These are phyloP conservation scores for Scutellaria baicalensis DNA, from an alignment of 257 asterid genomes.

Conservation along the genomic window DNA sequence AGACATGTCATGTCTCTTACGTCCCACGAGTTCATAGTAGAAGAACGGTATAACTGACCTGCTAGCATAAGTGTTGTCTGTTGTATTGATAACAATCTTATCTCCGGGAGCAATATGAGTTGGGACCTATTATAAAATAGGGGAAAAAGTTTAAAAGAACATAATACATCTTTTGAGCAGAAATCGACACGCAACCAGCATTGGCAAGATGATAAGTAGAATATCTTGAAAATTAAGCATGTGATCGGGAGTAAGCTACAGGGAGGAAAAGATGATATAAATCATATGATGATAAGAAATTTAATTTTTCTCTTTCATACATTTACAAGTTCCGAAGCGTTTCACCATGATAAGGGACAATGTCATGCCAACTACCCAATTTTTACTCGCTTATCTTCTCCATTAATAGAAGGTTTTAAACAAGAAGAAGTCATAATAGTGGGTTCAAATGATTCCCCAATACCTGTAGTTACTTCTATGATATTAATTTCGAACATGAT, in stretches of 20 bases:
- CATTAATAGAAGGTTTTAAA: neutral
- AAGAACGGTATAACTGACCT: slow-evolving; percentile 36
- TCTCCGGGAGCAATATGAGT: slow-evolving; percentile 65
- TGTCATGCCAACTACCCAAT: neutral
- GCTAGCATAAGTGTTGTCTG: slow-evolving; percentile 50
- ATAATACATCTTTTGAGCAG: no score
- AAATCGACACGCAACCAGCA: slow-evolving; percentile 1
- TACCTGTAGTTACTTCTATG: neutral
- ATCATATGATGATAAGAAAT: neutral
- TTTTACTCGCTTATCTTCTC: neutral
- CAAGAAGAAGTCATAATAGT: neutral
- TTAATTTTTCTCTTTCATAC: neutral
- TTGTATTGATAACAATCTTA: slow-evolving; percentile 51
- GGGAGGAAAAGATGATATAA: neutral
- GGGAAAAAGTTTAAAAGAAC: neutral
- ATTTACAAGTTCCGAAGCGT: neutral
- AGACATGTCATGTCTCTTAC: no score
- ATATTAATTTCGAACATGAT: neutral
- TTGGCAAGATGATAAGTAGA: neutral
- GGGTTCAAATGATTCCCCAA: neutral
- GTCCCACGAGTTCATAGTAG: neutral
- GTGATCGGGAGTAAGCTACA: neutral
- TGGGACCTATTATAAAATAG: slow-evolving; percentile 49
- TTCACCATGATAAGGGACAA: no score
- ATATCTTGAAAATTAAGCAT: neutral